Percentiles rank a stretch among this genome's conserved stretches.
phyloP scores from a whole-genome alignment of 2,329 filamentous ascomycete genomes.

The Trichoderma citrinoviride region DNA sequence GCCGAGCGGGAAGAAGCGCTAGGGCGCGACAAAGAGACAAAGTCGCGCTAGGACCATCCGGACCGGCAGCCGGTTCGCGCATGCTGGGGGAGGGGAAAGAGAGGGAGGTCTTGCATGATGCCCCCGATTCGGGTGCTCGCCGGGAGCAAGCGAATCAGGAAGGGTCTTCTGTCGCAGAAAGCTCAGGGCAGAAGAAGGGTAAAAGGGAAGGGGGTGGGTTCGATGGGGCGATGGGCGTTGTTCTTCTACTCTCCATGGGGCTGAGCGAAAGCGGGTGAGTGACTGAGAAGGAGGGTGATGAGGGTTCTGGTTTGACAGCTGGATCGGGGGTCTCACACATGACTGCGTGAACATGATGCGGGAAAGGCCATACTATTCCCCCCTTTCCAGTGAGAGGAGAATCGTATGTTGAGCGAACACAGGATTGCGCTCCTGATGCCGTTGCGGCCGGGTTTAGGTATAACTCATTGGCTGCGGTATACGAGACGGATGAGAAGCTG shows the following conservation, averaged over 20 bases:
- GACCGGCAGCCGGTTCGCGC: slow-evolving; percentile 4
- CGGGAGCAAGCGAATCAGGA: not conserved
- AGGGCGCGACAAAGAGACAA: not conserved
- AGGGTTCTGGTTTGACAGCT: not conserved
- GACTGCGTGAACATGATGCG: not conserved
- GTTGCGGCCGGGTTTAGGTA: not conserved
- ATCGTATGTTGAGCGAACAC: not conserved
- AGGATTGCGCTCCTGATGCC: not conserved
- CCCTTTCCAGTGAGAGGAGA: not conserved
- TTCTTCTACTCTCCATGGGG: not conserved
- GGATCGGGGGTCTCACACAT: not conserved
- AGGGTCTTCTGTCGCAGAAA: not conserved
- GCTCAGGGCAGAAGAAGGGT: not conserved
- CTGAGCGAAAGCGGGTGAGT: not conserved
- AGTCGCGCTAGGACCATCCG: slow-evolving; percentile 8
- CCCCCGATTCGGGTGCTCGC: not conserved
- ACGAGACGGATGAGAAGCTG: not conserved
- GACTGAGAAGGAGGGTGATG: not conserved
- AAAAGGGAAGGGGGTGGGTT: not conserved
- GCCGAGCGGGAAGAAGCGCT: slow-evolving; percentile 16
- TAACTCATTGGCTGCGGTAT: not conserved
- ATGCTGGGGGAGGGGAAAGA: not conserved
- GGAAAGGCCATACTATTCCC: not conserved
- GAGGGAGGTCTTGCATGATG: not conserved
- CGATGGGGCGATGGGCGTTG: not conserved